Evolutionary conservation across 2,329 filamentous ascomycete species (phyloP).

Genomic region (Pseudopithomyces maydicus): DNA sequence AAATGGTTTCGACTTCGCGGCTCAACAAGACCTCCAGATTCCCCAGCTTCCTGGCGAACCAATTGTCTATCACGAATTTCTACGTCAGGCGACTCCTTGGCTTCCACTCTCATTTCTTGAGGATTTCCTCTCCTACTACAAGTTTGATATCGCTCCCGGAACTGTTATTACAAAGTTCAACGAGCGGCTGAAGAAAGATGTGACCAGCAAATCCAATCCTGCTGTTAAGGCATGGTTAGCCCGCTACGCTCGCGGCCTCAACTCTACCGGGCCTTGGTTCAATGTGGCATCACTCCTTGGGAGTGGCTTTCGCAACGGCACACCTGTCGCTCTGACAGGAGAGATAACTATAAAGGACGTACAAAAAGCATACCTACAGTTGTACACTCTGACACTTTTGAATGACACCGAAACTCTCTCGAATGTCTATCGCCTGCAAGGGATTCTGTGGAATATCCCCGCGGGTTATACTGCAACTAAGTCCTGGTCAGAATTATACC

Average conservation of each 20-base stretch:
- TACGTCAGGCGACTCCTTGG: constrained; percentile 1
- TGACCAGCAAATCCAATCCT: not conserved
- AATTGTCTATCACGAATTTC: constrained; percentile 6
- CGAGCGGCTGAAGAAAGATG: constrained; percentile 14
- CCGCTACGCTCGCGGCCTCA: constrained; percentile 20
- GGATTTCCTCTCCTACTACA: constrained; percentile 23
- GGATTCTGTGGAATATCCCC: not conserved
- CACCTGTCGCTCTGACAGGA: not conserved
- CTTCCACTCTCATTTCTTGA: constrained; percentile 29
- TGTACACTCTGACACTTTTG: constrained; percentile 20
- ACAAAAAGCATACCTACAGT: constrained; percentile 20
- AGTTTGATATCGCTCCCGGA: constrained; percentile 28
- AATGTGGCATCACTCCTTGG: not conserved
- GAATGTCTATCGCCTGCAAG: constrained; percentile 3
- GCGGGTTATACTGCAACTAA: not conserved
- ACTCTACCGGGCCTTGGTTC: not conserved
- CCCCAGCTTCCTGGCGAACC: constrained; percentile 19
- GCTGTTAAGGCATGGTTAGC: constrained; percentile 29
- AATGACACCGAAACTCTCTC: constrained; percentile 9
- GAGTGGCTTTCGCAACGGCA: not conserved
- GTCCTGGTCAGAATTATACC: constrained; percentile 19
- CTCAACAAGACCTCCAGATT: constrained; percentile 7
- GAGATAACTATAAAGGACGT: constrained; percentile 19
- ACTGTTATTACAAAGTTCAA: constrained; percentile 25
- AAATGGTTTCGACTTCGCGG: constrained; percentile 14